These are phyloP conservation scores for Penicillium oxalicum DNA, from an alignment of 2,329 filamentous ascomycete genomes.

Conservation along the genomic window DNA sequence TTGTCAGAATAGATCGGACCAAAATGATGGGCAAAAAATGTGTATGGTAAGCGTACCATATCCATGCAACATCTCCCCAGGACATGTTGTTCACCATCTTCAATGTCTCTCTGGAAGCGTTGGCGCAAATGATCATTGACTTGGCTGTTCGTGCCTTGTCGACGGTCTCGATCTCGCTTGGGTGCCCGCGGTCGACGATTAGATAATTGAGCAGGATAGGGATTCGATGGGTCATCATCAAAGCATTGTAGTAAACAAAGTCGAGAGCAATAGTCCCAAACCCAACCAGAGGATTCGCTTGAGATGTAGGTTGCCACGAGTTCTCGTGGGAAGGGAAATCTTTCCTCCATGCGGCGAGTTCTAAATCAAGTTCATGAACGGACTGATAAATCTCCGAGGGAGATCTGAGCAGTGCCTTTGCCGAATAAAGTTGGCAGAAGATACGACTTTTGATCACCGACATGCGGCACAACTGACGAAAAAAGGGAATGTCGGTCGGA, in stretches of 20 bases:
- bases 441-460: slow-evolving; percentile 84
- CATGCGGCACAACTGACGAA: slow-evolving; percentile 87
- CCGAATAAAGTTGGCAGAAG: slow-evolving; percentile 82
- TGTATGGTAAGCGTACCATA: slow-evolving; percentile 60
- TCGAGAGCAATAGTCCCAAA: slow-evolving; percentile 86
- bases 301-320: slow-evolving; percentile 81
- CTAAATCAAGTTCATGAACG: slow-evolving; percentile 79
- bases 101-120: slow-evolving; percentile 83
- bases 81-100: slow-evolving; percentile 89
- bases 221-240: slow-evolving; percentile 95
- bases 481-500: slow-evolving; percentile 83
- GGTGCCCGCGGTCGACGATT: slow-evolving; percentile 62
- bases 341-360: slow-evolving; percentile 88
- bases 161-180: slow-evolving; percentile 51
- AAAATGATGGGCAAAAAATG: background rate
- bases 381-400: slow-evolving; percentile 76
- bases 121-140: slow-evolving; percentile 78
- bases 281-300: slow-evolving; percentile 78
- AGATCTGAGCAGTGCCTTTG: slow-evolving; percentile 77
- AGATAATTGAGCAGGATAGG: slow-evolving; percentile 84
- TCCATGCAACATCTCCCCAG: slow-evolving; percentile 84
- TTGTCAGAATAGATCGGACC: background rate
- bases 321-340: slow-evolving; percentile 80
- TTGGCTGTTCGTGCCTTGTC: slow-evolving; percentile 78
- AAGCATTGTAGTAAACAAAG: slow-evolving; percentile 91